Evolutionary conservation across 2,329 filamentous ascomycete genomes (phyloP), one percentile per base, ranked within the genome.

Genomic region (Apiospora rasikravindrae): DNA sequence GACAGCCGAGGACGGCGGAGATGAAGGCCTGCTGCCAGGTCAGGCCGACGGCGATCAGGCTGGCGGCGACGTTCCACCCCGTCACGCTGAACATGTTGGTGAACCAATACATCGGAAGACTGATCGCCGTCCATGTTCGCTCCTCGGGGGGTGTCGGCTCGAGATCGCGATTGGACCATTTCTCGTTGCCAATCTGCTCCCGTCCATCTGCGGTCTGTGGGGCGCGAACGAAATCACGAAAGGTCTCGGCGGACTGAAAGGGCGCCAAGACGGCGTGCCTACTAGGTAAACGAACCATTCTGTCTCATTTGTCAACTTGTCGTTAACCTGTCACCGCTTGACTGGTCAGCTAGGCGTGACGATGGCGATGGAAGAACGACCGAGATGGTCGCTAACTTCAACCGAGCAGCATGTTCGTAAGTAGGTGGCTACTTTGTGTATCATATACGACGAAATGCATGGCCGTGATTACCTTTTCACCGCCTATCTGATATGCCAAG

Each of bases 101-200:
- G 29, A 79, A 78, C 78, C 78, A 80, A 29, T 77, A 80, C 49
- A 78, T 67, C 1, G 78, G 77, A 49, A 79, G 64, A 40, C 77
- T 78, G 26, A 77, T 77, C 77, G 78, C 78, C 2, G 74, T 77
- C 78, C 78, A 80, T 4, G 78, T 80, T 14, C 79, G 69, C 61
- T 80, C 75, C 37, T 77, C 73, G 5, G 73, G 72, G 4, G 75
- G 77, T 11, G 78, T 80, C 24, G 78, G 79, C 67, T 80, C 78
- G 24, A 80, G 74, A 68, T 80, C 79, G 45, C 77, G 76, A 74
- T 81, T 81, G 5, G 79, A 77, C 79, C 79, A 81, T 70, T 73
- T 74, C 16, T 75, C 66, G 70, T 77, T 74, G 42, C 78, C 77
- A 13, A 80, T 72, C 29, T 47, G 70, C 14, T 64, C 40, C 42